A percentile compares a stretch with the other conserved stretches of the same genome.
These are phyloP conservation scores for Metschnikowia borealis DNA, from an alignment of 805 yeast genomes.

Conservation along the genomic window DNA sequence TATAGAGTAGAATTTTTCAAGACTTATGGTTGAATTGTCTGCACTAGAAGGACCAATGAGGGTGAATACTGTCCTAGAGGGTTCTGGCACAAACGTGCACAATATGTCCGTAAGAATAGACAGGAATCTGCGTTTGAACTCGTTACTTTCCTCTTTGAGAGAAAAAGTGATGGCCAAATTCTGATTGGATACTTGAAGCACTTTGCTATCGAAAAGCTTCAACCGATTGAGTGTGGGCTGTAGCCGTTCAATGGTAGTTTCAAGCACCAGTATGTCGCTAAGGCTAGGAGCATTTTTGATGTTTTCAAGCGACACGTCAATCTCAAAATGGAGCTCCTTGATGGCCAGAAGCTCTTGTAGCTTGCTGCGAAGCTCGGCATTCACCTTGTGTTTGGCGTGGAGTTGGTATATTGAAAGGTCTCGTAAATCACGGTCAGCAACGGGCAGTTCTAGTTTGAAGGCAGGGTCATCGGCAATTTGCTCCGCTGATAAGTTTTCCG, in stretches of 20 bases:
- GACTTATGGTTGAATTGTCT: background rate
- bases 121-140: background rate
- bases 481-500: background rate
- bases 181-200: conserved; percentile 12
- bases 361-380: conserved; percentile 10
- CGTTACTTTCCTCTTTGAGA: conserved; percentile 5
- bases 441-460: background rate
- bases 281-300: conserved; percentile 4
- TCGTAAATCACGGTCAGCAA: conserved; percentile 1
- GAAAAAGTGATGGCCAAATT: conserved; percentile 8
- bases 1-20: conserved; percentile 5
- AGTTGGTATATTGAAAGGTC: conserved; percentile 12
- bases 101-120: conserved; percentile 5
- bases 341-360: conserved; percentile 27
- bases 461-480: conserved; percentile 3
- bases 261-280: background rate
- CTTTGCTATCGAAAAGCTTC: conserved; percentile 17
- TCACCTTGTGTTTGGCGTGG: conserved; percentile 13
- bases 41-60: conserved; percentile 1
- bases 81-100: conserved; percentile 7
- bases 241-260: conserved; percentile 15
- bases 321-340: conserved; percentile 24
- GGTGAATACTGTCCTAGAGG: background rate
- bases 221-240: conserved; percentile 18
- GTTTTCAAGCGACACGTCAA: conserved; percentile 15